Base-by-base conservation (phyloP, 805 yeast species). In the Hanseniaspora singularis region DNA sequence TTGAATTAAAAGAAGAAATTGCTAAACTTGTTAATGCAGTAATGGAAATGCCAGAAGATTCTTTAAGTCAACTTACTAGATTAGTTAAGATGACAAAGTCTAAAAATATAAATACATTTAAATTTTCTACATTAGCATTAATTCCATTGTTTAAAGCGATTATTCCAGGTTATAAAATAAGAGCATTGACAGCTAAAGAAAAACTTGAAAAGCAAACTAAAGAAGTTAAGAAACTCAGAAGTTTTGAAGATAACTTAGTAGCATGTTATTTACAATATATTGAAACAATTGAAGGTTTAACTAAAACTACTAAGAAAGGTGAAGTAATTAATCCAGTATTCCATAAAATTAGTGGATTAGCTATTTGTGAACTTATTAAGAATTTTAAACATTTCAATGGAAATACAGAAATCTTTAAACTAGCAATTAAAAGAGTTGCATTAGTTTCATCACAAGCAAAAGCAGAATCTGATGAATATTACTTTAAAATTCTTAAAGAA, bases 41-140 rank as follows among this genome's bases (percentile, higher is more conserved):
- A 30, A 77, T 77, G 55, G 94, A 87, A 59, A 84, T 85, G 50
- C 96, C 97, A 6, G 97, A 92, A 61, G 95, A 85, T 56, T 74
- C 88, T 56, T 69, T 81, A 7, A 58, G 73, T 12, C 67, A 76
- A 24, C 66, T 88, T 11, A 71, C 81, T 2, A 74, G 88, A 58
- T 68, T 83, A 41, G 66, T 83, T 45, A 76, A 72, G 54, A 81
- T 82, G 86, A 70, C 84, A 0, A 71, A 67, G 49, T 79, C 92
- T 1, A 73, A 71, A 53, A 78, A 81, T 53, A 67, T 74, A 47
- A 80, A 72, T 56, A 77, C 83, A 2, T 66, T 77, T 31, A 81
- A 82, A 61, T 68, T 87, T 46, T 73, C 95, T 0, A 65, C 87
- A 51, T 65, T 86, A 51, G 80, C 97, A 0, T 70, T 88, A 51